Evolutionary conservation across 2,329 filamentous ascomycete genomes (phyloP), one percentile per base, ranked within the genome.

Genomic region (Beauveria sp.): DNA sequence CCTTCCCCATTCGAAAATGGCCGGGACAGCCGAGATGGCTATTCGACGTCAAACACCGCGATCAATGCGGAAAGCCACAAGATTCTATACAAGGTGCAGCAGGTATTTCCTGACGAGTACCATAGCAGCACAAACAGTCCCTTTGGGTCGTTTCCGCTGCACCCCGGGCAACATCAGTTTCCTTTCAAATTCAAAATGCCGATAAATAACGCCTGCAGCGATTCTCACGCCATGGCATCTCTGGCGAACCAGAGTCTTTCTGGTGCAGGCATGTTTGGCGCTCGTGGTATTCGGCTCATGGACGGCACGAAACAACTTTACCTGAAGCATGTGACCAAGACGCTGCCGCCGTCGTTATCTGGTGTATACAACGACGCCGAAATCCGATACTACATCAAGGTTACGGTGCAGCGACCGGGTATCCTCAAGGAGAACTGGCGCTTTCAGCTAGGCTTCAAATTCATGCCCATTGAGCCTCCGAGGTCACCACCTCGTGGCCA

Each of bases 371-470:
- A 88, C 37, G 86, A 92, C 72, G 93, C 92, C 24, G 92, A 96
- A 74, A 92, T 97, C 63, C 84, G 87, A 66, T 99, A 99, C 75
- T 99, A 90, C 71, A 82, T 97, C 70, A 99, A 99, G 73, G 91
- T 89, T n/a, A 97, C 94, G 0, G 86, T 97, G 6, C 90, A 92
- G 69, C 82, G 92, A n/a, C 91, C 92, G 0, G 87, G 89, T 16
- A 81, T 97, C 62, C 91, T 96, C 74, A 93, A 93, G 70, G 92
- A 96, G 75, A 97, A 97, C 69, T 89, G 91, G 73, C 81, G 92
- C 22, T 80, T 80, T 64, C 77, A 83, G 64, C 70, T 81, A 41
- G 85, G 86, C 41, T 88, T 97, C 75, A 93, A 90, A 62, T 94
- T 99, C 71, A 81, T 97, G 43, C 94, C 94, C 5, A 93, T 97